Base-by-base conservation (phyloP, 257 asterid species). In the Phtheirospermum japonicum region DNA sequence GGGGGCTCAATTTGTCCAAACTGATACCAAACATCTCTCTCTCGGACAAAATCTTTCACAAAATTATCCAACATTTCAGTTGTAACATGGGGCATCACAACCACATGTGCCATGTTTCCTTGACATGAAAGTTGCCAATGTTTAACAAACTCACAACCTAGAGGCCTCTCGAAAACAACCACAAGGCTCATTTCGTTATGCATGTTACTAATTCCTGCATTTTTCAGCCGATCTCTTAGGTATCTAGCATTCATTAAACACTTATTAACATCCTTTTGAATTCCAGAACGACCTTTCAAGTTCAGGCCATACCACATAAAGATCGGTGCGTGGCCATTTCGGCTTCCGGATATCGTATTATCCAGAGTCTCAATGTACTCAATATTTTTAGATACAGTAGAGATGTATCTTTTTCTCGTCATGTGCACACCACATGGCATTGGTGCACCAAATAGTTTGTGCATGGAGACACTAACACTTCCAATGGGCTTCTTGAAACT, bases 401-500 rank as follows among this genome's bases (percentile, higher is more conserved):
- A 57, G 3, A 75, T 68, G 70, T 77, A 73, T 31, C 54, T 26
- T 48, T 75, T 62, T 63, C 85, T 79, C 11, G 89, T 77, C 43
- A 82, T 39, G 51, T 69, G 82, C 10, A 79, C 78, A 45, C 89
- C 89, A 55, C 89, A 79, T 45, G 89, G 83, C 85, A 82, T 77
- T 14, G 85, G 79, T 40, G 76, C 76, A 4, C 88, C 81, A 9
- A 82, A 74, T 52, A 82, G 72, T 70, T 82, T 82, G 72, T 82
- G 88, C 28, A 79, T 80, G 28, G 85, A 82, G 53, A 79, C 80
- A 18, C 83, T 76, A 20, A 82, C 75, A 33, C 88, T 82, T 34
- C 85, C 83, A 14, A 82, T 79, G 11, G 88, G 85, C 71, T 82
- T 82, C 59, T 79, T 74, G 75, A 82, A 82, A 37, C 63, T 55